Base-by-base conservation (phyloP, 192 early-diverging fungal genomes). In the Coemansia sp. region DNA sequence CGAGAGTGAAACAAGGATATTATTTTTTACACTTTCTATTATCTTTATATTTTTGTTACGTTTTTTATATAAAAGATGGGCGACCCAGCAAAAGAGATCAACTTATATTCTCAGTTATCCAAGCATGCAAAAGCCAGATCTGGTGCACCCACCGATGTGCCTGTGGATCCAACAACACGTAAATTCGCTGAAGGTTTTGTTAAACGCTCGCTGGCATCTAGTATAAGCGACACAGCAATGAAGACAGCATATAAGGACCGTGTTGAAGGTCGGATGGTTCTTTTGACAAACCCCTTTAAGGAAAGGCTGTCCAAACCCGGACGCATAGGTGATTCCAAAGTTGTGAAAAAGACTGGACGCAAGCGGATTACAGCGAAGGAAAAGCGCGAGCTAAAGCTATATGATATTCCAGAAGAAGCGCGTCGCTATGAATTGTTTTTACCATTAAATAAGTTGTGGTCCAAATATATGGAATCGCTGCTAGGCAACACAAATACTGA, bases 361-460 rank as follows among this genome's bases (percentile, higher is more conserved):
- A 92, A 88, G 44, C 52, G 62, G 2, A 74, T 95, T 53, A 88
- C 85, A 18, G 79, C 87, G 16, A 71, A 67, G 12, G 78, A 90
- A 81, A 67, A 88, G 49, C 83, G 84, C n/a, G 61, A 65, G 25
- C 26, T 87, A 16, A 78, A 81, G 6, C 68, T 91, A 4, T 88
- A 89, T 60, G 86, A 89, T 5, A 84, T 93, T 31, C 88, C 91
- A 12, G 54, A 79, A 7, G 84, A 84, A 0, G 62, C 67, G 5
- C 67, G 55, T 2, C 41, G 44, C 24, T 90, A 90, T 62, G 80
- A 79, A 4, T 50, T 86, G 44, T 94, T 93, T 69, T 23, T 85
- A 12, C 90, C 92, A 8, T 71, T 97, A 14, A 82, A 94, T 65
- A 51, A 74, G 12, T 67, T 95, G 34, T 97, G 95, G 94, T 74